Evolutionary conservation across 2,329 filamentous ascomycete genomes (phyloP).

Genomic region (Pseudogymnoascus sp.): DNA sequence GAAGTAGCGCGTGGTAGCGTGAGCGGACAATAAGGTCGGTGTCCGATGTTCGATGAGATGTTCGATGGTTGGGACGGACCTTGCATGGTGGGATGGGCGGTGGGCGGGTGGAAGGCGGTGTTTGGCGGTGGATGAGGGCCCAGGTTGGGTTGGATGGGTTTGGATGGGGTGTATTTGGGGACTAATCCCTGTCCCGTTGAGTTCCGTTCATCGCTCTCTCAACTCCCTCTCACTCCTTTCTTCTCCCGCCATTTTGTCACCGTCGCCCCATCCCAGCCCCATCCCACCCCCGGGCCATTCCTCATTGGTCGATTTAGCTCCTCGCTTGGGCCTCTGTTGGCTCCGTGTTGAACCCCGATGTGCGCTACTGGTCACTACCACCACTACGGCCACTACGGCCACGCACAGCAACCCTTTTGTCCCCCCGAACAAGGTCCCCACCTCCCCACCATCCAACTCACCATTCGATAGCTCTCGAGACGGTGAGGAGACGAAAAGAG

Average conservation of each 20-base stretch:
- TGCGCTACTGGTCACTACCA: neutral
- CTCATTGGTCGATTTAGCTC: neutral
- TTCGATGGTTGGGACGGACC: neutral
- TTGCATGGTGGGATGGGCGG: neutral
- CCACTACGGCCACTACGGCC: neutral
- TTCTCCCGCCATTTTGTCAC: neutral
- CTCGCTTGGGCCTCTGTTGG: neutral
- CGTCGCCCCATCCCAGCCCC: neutral
- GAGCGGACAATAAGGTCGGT: neutral
- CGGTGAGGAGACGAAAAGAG: neutral
- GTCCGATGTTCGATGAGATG: neutral
- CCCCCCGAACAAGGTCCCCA: neutral
- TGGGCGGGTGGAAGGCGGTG: neutral
- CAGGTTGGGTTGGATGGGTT: no score
- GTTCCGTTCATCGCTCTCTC: neutral
- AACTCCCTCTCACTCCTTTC: neutral
- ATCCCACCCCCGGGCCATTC: neutral
- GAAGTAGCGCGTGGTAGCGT: neutral
- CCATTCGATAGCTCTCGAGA: neutral
- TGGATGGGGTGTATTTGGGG: neutral
- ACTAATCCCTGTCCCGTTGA: neutral
- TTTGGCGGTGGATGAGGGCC: neutral
- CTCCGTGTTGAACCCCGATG: neutral
- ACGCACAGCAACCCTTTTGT: neutral
- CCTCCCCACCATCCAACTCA: neutral